phyloP scores from a whole-genome alignment of 768 basidiomycete genomes.

The Pisolithus orientalis region DNA sequence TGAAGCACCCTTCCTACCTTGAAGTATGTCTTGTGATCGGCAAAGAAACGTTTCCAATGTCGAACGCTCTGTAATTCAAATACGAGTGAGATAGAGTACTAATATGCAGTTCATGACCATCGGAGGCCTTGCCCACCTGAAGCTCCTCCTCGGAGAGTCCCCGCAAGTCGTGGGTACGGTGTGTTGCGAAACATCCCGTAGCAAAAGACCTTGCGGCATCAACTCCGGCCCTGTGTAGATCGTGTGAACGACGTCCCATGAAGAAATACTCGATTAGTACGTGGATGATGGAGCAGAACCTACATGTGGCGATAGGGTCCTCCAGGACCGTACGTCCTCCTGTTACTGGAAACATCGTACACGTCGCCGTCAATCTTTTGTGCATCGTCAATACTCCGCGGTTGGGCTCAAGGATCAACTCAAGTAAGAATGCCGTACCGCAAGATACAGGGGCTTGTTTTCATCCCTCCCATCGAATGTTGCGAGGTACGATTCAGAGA shows the following conservation, averaged over 20 bases:
- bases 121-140: slow-evolving; percentile 39
- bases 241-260: slow-evolving; percentile 17
- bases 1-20: slow-evolving; percentile 76
- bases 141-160: slow-evolving; percentile 70
- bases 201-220: slow-evolving; percentile 92
- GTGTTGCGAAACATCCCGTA: slow-evolving; percentile 89
- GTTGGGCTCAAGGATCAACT: slow-evolving; percentile 1
- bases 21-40: slow-evolving; percentile 70
- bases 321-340: slow-evolving; percentile 78
- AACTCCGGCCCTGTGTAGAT: slow-evolving; percentile 57
- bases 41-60: slow-evolving; percentile 91
- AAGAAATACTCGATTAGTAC: slow-evolving; percentile 2
- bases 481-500: slow-evolving; percentile 66
- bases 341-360: slow-evolving; percentile 81
- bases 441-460: slow-evolving; percentile 73
- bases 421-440: slow-evolving; percentile 42
- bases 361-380: slow-evolving; percentile 84
- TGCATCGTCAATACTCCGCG: slow-evolving; percentile 7
- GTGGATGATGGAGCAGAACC: slow-evolving; percentile 9
- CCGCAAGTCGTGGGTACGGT: slow-evolving; percentile 87
- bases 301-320: slow-evolving; percentile 76
- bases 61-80: slow-evolving; percentile 49
- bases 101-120: not conserved
- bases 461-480: slow-evolving; percentile 65
- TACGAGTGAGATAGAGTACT: not conserved